Base-by-base conservation (phyloP, 495 filamentous ascomycete genomes). In the Penicillium lagena region DNA sequence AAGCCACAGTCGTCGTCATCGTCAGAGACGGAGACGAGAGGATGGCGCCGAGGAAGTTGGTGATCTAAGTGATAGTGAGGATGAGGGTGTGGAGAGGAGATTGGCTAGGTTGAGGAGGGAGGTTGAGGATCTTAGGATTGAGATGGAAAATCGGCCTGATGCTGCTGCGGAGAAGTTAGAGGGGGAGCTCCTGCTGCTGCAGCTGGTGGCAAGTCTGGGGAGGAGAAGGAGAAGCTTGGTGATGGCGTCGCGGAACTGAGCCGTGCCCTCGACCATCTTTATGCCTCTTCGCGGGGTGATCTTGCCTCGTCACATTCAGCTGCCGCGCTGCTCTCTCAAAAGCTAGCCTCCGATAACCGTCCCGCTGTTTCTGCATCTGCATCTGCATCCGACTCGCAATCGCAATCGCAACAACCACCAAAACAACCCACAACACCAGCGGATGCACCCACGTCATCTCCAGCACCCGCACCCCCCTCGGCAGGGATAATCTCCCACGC, bases 71-170 rank as follows among this genome's bases (percentile, higher is more conserved):
- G 82, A 85, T 33, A 81, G 82, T 22, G 82, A 85, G 37, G 81
- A 83, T 37, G 86, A 89, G 61, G 82, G 75, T 36, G 55, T 91
- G 37, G 81, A 86, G 42, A 69, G 79, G 40, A 89, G 85, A 64
- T 76, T 98, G 42, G 87, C 89, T 30, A 77, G 88, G 38, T 59
- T 94, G 42, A 81, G 77, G 50, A 72, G 86, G 34, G 88, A 93
- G 66, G 79, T 90, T 7, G 83, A 87, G 55, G 88, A 90, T 49
- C 69, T 88, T 35, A 88, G 84, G 55, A 75, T 76, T 44, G 82
- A 88, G 43, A 79, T 82, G 59, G 58, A 54, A 12, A 50, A 55
- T 9, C 49, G 55, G 31, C 29, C 61, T 12, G 28, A 51, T 9
- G 47, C 48, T 1, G 37, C 47, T 9, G 49, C 58, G 12, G 35